phyloP scores from a whole-genome alignment of 164 flowering plant species.

The Annona cherimola region DNA sequence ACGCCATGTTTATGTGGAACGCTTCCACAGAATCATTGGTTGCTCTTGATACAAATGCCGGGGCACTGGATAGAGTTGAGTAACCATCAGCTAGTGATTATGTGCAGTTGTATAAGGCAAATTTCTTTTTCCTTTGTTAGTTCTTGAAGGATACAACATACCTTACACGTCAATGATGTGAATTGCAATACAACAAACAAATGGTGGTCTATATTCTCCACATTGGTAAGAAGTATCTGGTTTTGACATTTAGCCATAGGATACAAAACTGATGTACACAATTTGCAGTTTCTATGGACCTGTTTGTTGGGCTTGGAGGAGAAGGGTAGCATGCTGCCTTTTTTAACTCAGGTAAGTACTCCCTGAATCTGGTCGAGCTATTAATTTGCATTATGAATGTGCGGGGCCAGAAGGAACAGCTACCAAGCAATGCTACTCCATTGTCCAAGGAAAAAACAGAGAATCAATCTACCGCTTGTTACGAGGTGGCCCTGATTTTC shows the following conservation, averaged over 20 bases:
- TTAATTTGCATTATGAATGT: neutral
- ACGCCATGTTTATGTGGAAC: too few species aligned
- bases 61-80: too few species aligned
- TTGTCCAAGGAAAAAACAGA: neutral
- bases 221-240: neutral
- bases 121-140: too few species aligned
- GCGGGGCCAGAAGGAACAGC: neutral
- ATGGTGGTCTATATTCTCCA: neutral
- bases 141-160: too few species aligned
- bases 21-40: too few species aligned
- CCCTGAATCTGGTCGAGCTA: neutral
- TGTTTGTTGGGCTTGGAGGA: neutral
- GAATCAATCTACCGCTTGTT: slow-evolving; percentile 33
- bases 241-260: neutral
- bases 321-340: neutral
- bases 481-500: slow-evolving; percentile 40
- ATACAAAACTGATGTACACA: neutral
- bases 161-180: neutral
- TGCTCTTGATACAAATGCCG: too few species aligned
- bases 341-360: neutral
- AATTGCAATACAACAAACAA: neutral
- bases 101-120: too few species aligned
- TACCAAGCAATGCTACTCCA: neutral
- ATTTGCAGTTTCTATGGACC: neutral
- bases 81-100: too few species aligned